These are phyloP conservation scores for Xylaria sp. DNA, from an alignment of 2,329 filamentous ascomycete genomes.

Conservation along the genomic window DNA sequence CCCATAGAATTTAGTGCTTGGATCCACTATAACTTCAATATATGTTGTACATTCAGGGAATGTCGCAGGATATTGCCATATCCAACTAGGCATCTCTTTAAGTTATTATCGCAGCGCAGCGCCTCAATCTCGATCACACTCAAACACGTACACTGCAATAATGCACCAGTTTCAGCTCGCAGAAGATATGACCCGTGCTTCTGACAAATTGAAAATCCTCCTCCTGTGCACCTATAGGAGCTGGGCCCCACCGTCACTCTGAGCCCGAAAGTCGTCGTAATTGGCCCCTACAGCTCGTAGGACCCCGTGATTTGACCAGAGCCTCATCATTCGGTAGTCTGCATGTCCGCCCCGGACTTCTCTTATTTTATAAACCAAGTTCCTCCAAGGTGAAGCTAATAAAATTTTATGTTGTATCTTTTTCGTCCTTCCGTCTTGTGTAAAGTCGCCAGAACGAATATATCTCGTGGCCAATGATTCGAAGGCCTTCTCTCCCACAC, in stretches of 20 bases:
- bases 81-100: background rate
- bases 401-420: background rate
- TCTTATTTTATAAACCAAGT: constrained; percentile 11
- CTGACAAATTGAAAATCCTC: constrained; percentile 21
- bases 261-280: background rate
- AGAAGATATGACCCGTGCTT: constrained; percentile 16
- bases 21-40: background rate
- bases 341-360: background rate
- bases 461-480: constrained; percentile 11
- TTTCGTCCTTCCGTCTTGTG: background rate
- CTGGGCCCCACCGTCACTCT: background rate
- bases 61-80: constrained; percentile 1
- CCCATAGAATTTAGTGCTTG: background rate
- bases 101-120: constrained; percentile 14
- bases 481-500: constrained; percentile 7
- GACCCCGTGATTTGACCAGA: constrained; percentile 25
- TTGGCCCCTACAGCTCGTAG: constrained; percentile 5
- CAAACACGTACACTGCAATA: background rate
- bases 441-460: background rate
- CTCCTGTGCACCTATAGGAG: background rate
- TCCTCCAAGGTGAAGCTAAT: background rate
- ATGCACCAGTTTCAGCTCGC: constrained; percentile 8
- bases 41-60: background rate
- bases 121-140: constrained; percentile 28
- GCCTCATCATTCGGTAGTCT: constrained; percentile 16